Conservation (phyloP, 1,139 yeast species). For the Taphrina flavorubra region DNA sequence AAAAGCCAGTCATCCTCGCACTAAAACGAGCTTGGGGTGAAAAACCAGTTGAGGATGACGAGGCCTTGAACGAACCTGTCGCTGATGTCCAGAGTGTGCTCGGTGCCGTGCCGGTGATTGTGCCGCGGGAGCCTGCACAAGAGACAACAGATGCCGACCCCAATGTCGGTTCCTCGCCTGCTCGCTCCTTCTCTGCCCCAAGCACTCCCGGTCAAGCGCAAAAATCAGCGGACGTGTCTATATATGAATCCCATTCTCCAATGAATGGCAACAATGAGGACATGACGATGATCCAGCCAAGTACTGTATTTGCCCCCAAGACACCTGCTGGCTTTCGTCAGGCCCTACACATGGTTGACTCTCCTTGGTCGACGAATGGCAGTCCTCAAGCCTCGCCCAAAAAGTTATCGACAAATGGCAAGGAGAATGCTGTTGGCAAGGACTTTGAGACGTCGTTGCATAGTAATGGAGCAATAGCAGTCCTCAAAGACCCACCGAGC, state of each 20-base stretch:
- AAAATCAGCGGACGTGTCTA: not conserved
- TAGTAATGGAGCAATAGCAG: conserved; percentile 6
- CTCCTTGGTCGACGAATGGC: conserved; percentile 19
- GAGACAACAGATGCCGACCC: not conserved
- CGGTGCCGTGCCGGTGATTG: conserved; percentile 36
- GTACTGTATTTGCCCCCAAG: conserved; percentile 20
- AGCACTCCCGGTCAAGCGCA: conserved; percentile 18
- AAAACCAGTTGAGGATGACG: conserved; percentile 39
- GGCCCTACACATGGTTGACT: conserved; percentile 24
- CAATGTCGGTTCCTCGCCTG: conserved; percentile 8
- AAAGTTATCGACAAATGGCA: not conserved
- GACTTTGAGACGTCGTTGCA: not conserved
- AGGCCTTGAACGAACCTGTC: conserved; percentile 39
- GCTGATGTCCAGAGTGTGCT: conserved; percentile 43
- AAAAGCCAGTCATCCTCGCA: conserved; percentile 39
- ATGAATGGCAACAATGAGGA: conserved; percentile 7
- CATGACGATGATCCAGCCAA: conserved; percentile 9
- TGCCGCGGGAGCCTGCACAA: conserved; percentile 1
- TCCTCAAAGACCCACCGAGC: not conserved
- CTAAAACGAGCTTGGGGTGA: conserved; percentile 43
- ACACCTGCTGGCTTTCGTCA: conserved; percentile 35
- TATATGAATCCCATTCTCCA: conserved; percentile 10
- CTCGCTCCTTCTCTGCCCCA: conserved; percentile 2
- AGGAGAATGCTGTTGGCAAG: not conserved
- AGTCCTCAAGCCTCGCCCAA: not conserved